Conservation (phyloP, 2,329 filamentous ascomycete species). For the Basipetospora chlamydospora region DNA sequence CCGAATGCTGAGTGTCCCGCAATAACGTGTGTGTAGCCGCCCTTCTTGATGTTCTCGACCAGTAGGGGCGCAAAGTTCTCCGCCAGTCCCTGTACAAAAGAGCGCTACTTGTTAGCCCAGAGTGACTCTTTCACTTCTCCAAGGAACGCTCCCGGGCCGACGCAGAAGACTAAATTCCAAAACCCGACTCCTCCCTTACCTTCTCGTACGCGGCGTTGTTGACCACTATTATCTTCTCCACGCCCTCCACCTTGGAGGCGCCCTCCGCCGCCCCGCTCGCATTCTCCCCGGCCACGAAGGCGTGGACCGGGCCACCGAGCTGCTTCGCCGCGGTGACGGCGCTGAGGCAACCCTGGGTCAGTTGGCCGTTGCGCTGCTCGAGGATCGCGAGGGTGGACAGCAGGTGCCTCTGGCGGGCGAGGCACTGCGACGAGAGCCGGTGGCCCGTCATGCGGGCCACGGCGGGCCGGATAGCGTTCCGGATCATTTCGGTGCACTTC, state of each 20-base stretch:
- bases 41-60: conserved; percentile 93
- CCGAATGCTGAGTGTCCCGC: conserved; percentile 89
- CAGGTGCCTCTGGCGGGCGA: conserved; percentile 27
- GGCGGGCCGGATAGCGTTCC: conserved; percentile 1
- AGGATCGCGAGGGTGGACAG: conserved; percentile 82
- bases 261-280: conserved; percentile 65
- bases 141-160: too few species aligned
- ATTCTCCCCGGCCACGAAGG: conserved; percentile 70
- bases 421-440: not conserved
- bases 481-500: too few species aligned
- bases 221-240: conserved; percentile 83
- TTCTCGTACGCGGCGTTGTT: conserved; percentile 88
- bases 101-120: too few species aligned
- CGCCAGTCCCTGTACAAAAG: conserved; percentile 52
- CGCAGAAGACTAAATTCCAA: too few species aligned
- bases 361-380: conserved; percentile 81
- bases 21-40: conserved; percentile 82
- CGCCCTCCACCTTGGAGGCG: conserved; percentile 74
- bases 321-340: conserved; percentile 77
- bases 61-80: conserved; percentile 91
- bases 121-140: too few species aligned
- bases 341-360: conserved; percentile 69
- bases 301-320: conserved; percentile 73
- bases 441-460: conserved; percentile 2
- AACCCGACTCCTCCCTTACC: conserved; percentile 40